A percentile compares a stretch with the other conserved stretches of the same genome.
Conservation (phyloP, 805 yeast genomes). For the Starmerella sirachaensis region DNA sequence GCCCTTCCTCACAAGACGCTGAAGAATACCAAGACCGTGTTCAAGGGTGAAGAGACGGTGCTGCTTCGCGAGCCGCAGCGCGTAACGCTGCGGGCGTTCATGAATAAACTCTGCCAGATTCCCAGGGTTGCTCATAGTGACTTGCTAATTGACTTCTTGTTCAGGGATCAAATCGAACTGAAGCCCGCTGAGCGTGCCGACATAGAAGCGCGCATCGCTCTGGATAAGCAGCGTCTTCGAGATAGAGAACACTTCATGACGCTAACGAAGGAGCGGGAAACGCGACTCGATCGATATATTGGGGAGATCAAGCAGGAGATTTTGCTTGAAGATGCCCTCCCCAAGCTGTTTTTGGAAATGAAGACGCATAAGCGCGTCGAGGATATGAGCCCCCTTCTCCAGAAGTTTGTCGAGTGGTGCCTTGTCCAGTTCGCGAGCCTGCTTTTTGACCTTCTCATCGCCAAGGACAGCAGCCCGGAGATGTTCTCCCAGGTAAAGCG, state of each 20-base stretch:
- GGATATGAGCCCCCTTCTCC: conserved; percentile 54
- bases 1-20: conserved; percentile 44
- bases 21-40: conserved; percentile 12
- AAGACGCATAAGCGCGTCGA: conserved; percentile 40
- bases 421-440: conserved; percentile 77
- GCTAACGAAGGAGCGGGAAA: conserved; percentile 48
- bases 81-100: conserved; percentile 62
- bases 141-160: conserved; percentile 43
- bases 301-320: conserved; percentile 46
- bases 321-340: conserved; percentile 43
- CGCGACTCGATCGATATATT: conserved; percentile 43
- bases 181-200: conserved; percentile 41
- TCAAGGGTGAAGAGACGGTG: conserved; percentile 17
- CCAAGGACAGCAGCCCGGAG: conserved; percentile 71
- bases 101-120: conserved; percentile 41
- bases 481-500: conserved; percentile 56
- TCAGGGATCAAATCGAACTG: conserved; percentile 32
- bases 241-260: conserved; percentile 63
- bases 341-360: conserved; percentile 53
- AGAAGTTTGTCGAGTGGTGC: conserved; percentile 67
- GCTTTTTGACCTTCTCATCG: conserved; percentile 64
- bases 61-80: conserved; percentile 67
- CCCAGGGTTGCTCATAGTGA: conserved; percentile 45
- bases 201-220: conserved; percentile 41
- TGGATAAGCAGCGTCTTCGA: conserved; percentile 51